These are phyloP conservation scores for Boeremia lycopersici DNA, from an alignment of 2,329 filamentous ascomycete species.

Conservation along the genomic window DNA sequence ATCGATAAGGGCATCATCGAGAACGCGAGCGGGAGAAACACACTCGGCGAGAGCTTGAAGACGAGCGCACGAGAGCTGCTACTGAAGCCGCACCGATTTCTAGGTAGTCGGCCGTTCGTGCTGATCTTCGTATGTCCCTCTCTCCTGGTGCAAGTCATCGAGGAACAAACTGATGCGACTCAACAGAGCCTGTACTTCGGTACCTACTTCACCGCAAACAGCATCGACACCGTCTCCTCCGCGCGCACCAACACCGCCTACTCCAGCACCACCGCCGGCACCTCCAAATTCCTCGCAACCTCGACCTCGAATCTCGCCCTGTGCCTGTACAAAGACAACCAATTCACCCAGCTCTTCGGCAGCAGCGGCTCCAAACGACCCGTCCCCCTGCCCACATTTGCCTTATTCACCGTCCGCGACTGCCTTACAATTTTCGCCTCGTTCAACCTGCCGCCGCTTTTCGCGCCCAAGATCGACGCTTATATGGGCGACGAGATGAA, in stretches of 20 bases:
- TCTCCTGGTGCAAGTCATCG: background rate
- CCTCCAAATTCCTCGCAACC: constrained; percentile 80
- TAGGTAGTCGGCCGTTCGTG: constrained; percentile 70
- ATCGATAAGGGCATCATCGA: constrained; percentile 85
- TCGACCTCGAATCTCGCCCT: constrained; percentile 82
- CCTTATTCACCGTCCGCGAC: constrained; percentile 81
- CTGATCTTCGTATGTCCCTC: constrained; percentile 60
- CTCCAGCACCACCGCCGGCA: constrained; percentile 71
- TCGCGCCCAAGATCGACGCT: constrained; percentile 69
- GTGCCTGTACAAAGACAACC: constrained; percentile 87
- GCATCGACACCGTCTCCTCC: constrained; percentile 78
- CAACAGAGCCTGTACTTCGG: constrained; percentile 73
- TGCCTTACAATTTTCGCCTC: constrained; percentile 88
- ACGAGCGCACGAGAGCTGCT: constrained; percentile 64
- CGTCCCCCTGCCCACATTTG: constrained; percentile 74
- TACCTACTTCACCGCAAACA: constrained; percentile 89
- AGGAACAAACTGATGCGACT: background rate
- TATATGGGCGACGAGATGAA: constrained; percentile 52
- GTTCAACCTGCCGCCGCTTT: constrained; percentile 84
- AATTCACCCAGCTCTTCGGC: constrained; percentile 83
- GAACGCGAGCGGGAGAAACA: constrained; percentile 73
- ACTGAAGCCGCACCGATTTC: constrained; percentile 63
- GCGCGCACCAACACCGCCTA: constrained; percentile 64
- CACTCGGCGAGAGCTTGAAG: constrained; percentile 65
- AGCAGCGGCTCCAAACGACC: constrained; percentile 51